Evolutionary conservation across 202 grass and related monocot genomes (phyloP).

Genomic region (Panicum virgatum): DNA sequence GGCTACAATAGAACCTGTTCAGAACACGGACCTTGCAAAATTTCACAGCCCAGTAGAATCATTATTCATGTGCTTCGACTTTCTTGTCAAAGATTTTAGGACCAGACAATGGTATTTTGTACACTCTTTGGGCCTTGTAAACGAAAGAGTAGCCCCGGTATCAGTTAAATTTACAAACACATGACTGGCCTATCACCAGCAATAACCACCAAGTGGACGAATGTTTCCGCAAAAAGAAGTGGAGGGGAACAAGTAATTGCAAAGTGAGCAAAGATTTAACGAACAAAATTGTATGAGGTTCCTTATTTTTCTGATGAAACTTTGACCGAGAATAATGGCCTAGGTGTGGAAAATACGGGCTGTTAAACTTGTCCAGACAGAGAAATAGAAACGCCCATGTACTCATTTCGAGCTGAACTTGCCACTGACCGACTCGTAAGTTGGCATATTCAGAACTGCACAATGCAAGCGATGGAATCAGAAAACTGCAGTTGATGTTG

Average conservation of each 20-base stretch:
- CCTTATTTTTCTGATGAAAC: constrained; percentile 47
- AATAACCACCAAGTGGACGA: constrained; percentile 24
- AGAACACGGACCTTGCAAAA: not conserved
- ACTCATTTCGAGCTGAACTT: constrained; percentile 83
- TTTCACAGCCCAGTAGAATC: constrained; percentile 8
- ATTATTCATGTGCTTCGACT: constrained; percentile 32
- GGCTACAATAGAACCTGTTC: no score
- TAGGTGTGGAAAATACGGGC: constrained; percentile 27
- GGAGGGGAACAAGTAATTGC: not conserved
- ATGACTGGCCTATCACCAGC: constrained; percentile 22
- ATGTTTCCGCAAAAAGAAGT: not conserved
- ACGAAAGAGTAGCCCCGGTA: constrained; percentile 4
- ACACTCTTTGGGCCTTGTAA: constrained; percentile 22
- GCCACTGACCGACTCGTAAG: constrained; percentile 77
- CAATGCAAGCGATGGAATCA: constrained; percentile 1
- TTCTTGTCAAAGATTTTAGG: constrained; percentile 26
- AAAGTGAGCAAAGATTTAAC: constrained; percentile 11
- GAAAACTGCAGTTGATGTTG: not conserved
- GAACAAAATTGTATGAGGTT: constrained; percentile 44
- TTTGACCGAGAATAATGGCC: constrained; percentile 45
- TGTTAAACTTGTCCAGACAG: constrained; percentile 39
- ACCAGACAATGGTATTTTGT: constrained; percentile 10
- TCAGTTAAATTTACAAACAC: constrained; percentile 45
- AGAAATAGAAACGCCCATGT: not conserved
- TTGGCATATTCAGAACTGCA: constrained; percentile 81